Evolutionary conservation across 2,329 filamentous ascomycete genomes (phyloP), one percentile per base, ranked within the genome.

Genomic region (Colletotrichum zoysiae): DNA sequence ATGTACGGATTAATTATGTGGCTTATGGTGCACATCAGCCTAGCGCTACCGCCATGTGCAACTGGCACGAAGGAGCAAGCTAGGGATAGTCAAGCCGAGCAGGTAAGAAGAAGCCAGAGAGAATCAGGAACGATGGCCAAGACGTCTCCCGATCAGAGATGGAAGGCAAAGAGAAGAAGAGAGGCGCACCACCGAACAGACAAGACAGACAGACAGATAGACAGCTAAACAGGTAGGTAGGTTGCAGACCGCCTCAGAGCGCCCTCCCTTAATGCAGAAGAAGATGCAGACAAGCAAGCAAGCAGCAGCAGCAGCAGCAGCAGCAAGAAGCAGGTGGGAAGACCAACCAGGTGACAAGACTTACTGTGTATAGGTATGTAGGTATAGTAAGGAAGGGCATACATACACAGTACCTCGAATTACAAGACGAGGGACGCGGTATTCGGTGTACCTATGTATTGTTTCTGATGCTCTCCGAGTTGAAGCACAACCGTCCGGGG

Each of bases 1-100:
- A 55, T 57, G 65, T 63, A 69, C 58, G 46, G 59, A 55, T 69
- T 69, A 69, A 71, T 71, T 71, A 71, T 71, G 69, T 71, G 65
- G 69, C 69, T 71, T 71, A 14, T 57, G 58, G 50, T 71, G 51
- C 68, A 68, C 68, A 57, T 61, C 59, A 69, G 59, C 53, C 33
- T 56, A 65, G 65, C 69, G 61, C 65, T 59, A 69, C 53, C 58
- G 58, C 59, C 59, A 59, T 63, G 30, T 58, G 46, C 69, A 53
- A 57, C 61, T 71, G 69, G 69, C 63, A 71, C 57, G 69, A 59
- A 71, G 69, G 69, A 69, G 69, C 53, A 64, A 62, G 23, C 65
- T 62, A 64, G 42, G 61, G 42, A 62, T 44, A 44, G 51, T 57
- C 55, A 51, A 38, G 53, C 30, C 30, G 50, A 53, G 59, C 35